Conservation (phyloP, 768 basidiomycete species). For the Hygrocybe punicea region DNA sequence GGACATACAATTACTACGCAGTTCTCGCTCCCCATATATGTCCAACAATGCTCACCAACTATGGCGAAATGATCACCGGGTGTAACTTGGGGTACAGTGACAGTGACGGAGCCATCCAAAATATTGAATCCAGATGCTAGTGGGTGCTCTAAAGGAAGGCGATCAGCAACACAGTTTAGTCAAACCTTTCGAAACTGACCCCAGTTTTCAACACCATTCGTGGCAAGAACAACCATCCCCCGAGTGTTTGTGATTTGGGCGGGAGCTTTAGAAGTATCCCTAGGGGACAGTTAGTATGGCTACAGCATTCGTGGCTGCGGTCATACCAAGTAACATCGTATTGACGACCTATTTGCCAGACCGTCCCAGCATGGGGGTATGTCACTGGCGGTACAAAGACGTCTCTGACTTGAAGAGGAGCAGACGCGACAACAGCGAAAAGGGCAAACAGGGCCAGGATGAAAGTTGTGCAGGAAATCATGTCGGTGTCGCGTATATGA, state of each 20-base stretch:
- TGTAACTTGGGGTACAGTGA: conserved; percentile 40
- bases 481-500: not conserved
- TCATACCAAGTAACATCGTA: conserved; percentile 52
- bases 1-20: conserved; percentile 4
- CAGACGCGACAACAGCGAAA: conserved; percentile 20
- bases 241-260: conserved; percentile 41
- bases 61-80: conserved; percentile 43
- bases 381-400: conserved; percentile 49
- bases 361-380: conserved; percentile 38
- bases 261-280: conserved; percentile 42
- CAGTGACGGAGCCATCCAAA: conserved; percentile 30
- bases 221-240: conserved; percentile 40
- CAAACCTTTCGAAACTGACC: conserved; percentile 22
- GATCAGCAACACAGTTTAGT: not conserved
- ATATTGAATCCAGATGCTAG: conserved; percentile 41
- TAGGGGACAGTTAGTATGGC: conserved; percentile 11
- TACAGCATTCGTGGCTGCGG: not conserved
- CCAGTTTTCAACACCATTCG: conserved; percentile 29
- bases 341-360: conserved; percentile 45
- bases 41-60: conserved; percentile 38
- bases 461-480: conserved; percentile 15
- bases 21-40: not conserved
- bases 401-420: conserved; percentile 34
- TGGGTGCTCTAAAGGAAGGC: conserved; percentile 26
- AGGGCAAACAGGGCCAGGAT: conserved; percentile 18